Base-by-base conservation (phyloP, 1,284 basidiomycete genomes). In the Moniliophthora roreri region DNA sequence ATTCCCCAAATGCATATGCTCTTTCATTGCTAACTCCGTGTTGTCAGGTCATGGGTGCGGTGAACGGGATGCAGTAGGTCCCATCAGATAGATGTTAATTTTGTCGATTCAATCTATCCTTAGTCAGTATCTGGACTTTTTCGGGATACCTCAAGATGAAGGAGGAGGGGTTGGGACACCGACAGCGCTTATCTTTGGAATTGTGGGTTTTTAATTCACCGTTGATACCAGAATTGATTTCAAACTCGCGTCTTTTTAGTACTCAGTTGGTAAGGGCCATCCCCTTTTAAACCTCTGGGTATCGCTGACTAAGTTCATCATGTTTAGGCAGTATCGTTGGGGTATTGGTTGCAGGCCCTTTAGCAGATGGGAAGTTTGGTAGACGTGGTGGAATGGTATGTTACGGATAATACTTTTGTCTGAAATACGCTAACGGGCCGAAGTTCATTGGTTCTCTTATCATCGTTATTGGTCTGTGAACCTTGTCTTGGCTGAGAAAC, bases 301-400 rank as follows among this genome's bases (percentile, higher is more conserved):
- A 38, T 8, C 26, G 48, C 13, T 18, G n/a, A 13, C 21, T 18
- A 9, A 51, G 3, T 13, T n/a, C 20, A 24, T 15, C 13, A 16
- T 26, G 20, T 56, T 5, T 44, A 62, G 69, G 68, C 3, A 69
- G 64, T 48, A 70, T 77, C 50, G 70, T 67, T 13, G 73, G 73
- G 5, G 72, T 74, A 11, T 51, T 63, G 7, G 60, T 75, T 20
- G 74, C 75, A 20, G 74, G 74, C 2, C 75, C 75, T 15, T 53
- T 74, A 3, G 60, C 74, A 20, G 79, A 81, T 63, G 66, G 67
- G 4, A 45, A 37, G 24, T 72, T 75, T 48, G 81, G 81, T 18
- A 75, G 80, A 47, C 72, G 79, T 20, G 75, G 73, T 21, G 80
- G 77, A 51, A 82, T 83, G 80, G 73, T 72, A 59, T n/a, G 61